Base-by-base conservation (phyloP, 2,329 filamentous ascomycete genomes). In the Colletotrichum cereale region DNA sequence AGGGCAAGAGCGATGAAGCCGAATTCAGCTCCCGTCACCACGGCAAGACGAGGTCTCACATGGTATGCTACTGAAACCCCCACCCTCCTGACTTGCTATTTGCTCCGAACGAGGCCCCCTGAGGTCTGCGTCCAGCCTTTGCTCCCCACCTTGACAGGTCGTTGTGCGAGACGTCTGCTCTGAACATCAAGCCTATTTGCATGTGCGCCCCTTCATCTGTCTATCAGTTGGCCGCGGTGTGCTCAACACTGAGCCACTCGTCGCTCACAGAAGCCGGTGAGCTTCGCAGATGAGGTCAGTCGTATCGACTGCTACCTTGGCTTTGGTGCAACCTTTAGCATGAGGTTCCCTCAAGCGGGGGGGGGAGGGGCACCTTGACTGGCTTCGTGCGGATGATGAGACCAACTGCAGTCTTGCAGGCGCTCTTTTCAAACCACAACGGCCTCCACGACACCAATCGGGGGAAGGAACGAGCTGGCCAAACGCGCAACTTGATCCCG, bases 11-110 rank as follows among this genome's bases (percentile, higher is more conserved):
- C 44, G 84, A 83, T 68, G 84, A 85, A 73, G 79, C 79, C 74
- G 85, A 84, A 75, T 87, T 90, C 75, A 84, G 87, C 77, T 86
- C 87, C 76, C 90, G 91, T 81, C 93, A 94, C 81, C 92, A 95
- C 83, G 93, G 93, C 85, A 95, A 95, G 89, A 93, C 92, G 76
- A 92, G 93, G 82, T 94, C 92, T 73, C 93, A 95, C 84, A 93
- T 95, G 90, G 93, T 93, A 84, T 91, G 70, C 52, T 53, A 14
- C 47, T 62, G 62, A 58, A 48, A 67, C 73, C 48, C 24, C 55
- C 55, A 44, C 67, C 75, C 36, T 16, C 26, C 34, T 29, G 34
- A 40, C 34, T 38, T 50, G n/a, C 24, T 10, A 40, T 52, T 52
- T 44, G 47, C 8, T 29, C 34, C 38, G 26, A 53, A 36, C 11